Conservation (phyloP, 352 stramenopile genomes). For the Phytophthora niederhauseri region DNA sequence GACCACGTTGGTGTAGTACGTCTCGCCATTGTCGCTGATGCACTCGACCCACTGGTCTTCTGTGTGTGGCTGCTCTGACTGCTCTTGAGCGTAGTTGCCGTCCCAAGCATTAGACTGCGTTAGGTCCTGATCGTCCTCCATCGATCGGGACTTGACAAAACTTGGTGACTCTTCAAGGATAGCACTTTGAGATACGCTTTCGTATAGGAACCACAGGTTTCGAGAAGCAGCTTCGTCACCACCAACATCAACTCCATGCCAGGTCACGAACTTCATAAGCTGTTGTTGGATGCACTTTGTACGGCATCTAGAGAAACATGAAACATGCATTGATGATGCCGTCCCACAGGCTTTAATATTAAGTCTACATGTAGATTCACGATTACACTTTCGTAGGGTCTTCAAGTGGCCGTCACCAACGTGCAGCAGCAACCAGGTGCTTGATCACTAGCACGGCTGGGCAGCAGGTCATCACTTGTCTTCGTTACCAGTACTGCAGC, state of each 20-base stretch:
- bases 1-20: constrained; percentile 49
- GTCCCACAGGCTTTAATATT: background rate
- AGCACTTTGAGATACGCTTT: background rate
- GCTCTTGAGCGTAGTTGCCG: constrained; percentile 6
- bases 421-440: background rate
- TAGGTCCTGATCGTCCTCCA: constrained; percentile 15
- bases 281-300: too few relatives aligned
- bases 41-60: constrained; percentile 42
- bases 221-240: background rate
- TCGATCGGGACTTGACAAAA: constrained; percentile 5
- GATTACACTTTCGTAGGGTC: background rate
- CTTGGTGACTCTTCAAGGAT: constrained; percentile 10
- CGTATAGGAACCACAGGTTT: background rate
- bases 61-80: background rate
- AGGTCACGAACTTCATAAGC: background rate
- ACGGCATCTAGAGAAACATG: background rate
- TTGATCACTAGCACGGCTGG: background rate
- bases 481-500: background rate
- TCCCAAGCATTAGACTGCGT: constrained; percentile 6
- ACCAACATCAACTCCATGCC: background rate
- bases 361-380: background rate
- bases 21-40: constrained; percentile 45
- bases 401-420: background rate
- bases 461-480: background rate
- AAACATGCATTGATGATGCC: background rate